phyloP scores from a whole-genome alignment of 2,329 filamentous ascomycete genomes.

The Scleromitrula shiraiana region DNA sequence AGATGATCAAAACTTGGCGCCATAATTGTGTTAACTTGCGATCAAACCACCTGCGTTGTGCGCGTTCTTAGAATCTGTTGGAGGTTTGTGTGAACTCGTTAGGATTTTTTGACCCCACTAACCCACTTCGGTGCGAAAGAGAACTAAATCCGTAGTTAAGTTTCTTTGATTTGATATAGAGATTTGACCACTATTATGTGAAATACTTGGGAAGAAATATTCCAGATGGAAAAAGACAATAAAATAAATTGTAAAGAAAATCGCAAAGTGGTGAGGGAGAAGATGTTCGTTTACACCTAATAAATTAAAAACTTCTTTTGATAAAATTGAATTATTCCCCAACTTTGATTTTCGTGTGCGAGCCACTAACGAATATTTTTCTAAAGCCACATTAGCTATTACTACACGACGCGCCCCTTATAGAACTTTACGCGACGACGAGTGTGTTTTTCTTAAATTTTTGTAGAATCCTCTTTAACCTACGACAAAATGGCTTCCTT shows the following conservation, averaged over 20 bases:
- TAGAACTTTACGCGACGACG: conserved; percentile 11
- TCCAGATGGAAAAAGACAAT: no score
- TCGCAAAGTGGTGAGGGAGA: background rate
- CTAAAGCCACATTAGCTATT: conserved; percentile 10
- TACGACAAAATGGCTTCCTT: conserved; percentile 41
- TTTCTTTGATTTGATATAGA: background rate
- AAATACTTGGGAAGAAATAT: no score
- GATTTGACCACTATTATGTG: background rate
- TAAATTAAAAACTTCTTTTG: no score
- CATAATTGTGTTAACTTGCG: conserved; percentile 51
- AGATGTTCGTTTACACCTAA: no score
- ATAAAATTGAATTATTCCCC: conserved; percentile 7
- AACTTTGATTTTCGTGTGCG: conserved; percentile 12
- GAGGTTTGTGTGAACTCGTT: conserved; percentile 11
- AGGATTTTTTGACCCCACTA: conserved; percentile 11
- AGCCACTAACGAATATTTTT: conserved; percentile 7
- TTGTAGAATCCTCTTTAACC: conserved; percentile 7
- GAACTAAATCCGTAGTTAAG: background rate
- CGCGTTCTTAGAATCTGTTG: conserved; percentile 5
- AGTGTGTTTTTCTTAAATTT: conserved; percentile 11
- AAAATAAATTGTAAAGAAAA: no score
- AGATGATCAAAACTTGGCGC: conserved; percentile 89
- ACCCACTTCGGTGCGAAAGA: conserved; percentile 6
- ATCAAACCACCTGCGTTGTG: conserved; percentile 7
- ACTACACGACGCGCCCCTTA: conserved; percentile 7